Evolutionary conservation across 768 basidiomycete species (phyloP).

Genomic region (Dentipellis sp.): DNA sequence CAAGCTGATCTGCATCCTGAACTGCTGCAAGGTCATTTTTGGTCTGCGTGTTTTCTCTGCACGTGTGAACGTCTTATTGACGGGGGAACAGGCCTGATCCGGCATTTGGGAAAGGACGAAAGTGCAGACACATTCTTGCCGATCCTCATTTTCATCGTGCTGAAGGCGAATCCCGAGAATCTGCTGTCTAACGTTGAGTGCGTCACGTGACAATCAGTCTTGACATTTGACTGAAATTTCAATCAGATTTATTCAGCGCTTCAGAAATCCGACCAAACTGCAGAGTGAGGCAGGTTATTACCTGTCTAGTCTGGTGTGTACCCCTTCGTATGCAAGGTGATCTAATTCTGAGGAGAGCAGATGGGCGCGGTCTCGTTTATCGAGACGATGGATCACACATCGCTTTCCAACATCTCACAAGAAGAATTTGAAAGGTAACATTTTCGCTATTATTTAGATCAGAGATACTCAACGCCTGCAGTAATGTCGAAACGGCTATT

Average conservation of each 20-base stretch:
- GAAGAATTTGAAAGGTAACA: slow-evolving; percentile 81
- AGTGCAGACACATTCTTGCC: slow-evolving; percentile 95
- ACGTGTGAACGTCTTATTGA: background rate
- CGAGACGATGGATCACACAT: slow-evolving; percentile 95
- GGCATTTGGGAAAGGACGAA: slow-evolving; percentile 77
- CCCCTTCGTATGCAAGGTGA: background rate
- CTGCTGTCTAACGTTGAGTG: slow-evolving; percentile 94
- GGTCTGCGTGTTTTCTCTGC: slow-evolving; percentile 40
- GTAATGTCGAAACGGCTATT: slow-evolving; percentile 55
- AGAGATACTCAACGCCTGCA: slow-evolving; percentile 7
- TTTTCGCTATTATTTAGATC: background rate
- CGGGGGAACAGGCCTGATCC: slow-evolving; percentile 62
- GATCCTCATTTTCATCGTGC: slow-evolving; percentile 86
- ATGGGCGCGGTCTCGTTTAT: slow-evolving; percentile 97
- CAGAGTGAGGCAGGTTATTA: slow-evolving; percentile 97
- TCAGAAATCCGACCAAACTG: slow-evolving; percentile 80
- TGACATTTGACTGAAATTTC: background rate
- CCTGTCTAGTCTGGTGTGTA: slow-evolving; percentile 80
- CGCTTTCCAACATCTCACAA: slow-evolving; percentile 87
- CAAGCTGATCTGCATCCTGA: slow-evolving; percentile 94
- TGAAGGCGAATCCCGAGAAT: slow-evolving; percentile 91
- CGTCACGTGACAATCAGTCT: slow-evolving; percentile 15
- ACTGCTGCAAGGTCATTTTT: slow-evolving; percentile 98
- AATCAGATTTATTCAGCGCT: slow-evolving; percentile 86
- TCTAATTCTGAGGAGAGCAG: slow-evolving; percentile 28